Evolutionary conservation across 2,329 filamentous ascomycete species (phyloP), one percentile per base, ranked within the genome.

Genomic region (Fusarium nematophilum): DNA sequence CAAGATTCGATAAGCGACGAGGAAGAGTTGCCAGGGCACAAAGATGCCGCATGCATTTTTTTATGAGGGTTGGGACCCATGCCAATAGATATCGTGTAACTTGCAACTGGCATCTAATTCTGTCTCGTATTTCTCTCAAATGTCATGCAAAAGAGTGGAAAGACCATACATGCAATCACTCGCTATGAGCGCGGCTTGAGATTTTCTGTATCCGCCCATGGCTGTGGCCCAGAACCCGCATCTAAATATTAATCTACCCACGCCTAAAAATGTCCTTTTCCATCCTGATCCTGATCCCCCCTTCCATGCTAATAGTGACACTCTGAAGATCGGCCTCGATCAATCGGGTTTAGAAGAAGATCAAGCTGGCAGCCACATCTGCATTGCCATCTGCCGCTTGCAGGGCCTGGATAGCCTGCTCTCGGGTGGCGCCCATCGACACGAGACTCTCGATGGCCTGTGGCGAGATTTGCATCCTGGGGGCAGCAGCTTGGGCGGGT

Each of bases 351-450:
- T 65, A 72, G 53, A 72, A 74, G 62, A 88, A 92, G 46, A 97
- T 83, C 59, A 97, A 82, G 42, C 90, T 88, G 39, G 93, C 93
- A n/a, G 94, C 94, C 62, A 89, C 86, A 59, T 98, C 92, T 7
- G 97, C 86, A 70, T 98, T 91, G 15, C 95, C 94, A 15, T 88
- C 88, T 13, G 91, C 91, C 25, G 92, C 91, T 69, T 93, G 86
- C 45, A 99, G 79, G 3, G 93, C 93, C 56, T 90, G 87, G 46
- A 95, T 83, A 1, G 93, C 94, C 65, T 92, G 85, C 57, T 90
- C 84, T 47, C 89, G 83, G 2, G 88, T 86, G 64, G 95, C 93
- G 0, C 94, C 93, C 63, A 98, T 81, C 39, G 87, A 85, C 40
- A 90, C 83, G 30, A 98, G 85, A 68, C 90, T 89, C 45, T 91